Conservation (phyloP, 352 stramenopile genomes). For the Pythium biforme region DNA sequence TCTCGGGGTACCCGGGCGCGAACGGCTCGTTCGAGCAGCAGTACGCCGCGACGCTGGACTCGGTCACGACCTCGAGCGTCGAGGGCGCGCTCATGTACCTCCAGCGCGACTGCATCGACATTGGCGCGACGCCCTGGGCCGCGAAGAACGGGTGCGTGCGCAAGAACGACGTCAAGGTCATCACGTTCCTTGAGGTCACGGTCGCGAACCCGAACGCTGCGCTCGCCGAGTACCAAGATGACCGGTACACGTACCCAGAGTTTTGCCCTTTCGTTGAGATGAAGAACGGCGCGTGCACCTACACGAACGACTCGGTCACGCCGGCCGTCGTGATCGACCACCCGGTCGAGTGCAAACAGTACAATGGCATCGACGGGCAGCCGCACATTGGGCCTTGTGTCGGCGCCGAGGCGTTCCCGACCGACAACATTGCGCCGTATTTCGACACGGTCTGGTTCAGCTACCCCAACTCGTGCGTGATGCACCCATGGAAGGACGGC, state of each 20-base stretch:
- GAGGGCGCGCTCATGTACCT: constrained; percentile 72
- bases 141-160: constrained; percentile 32
- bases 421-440: constrained; percentile 60
- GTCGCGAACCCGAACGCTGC: constrained; percentile 56
- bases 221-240: constrained; percentile 59
- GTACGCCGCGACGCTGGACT: constrained; percentile 55
- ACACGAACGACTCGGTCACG: constrained; percentile 28
- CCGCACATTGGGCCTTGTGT: constrained; percentile 58
- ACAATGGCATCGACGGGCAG: constrained; percentile 55
- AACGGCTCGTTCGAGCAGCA: constrained; percentile 42
- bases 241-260: constrained; percentile 62
- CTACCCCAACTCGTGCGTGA: constrained; percentile 64
- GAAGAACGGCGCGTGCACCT: constrained; percentile 49
- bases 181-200: constrained; percentile 64
- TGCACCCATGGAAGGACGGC: constrained; percentile 40
- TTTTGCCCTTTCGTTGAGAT: constrained; percentile 75
- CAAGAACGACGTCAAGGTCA: constrained; percentile 57
- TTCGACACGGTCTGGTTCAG: constrained; percentile 73
- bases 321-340: constrained; percentile 20
- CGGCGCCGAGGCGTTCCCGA: constrained; percentile 49
- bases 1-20: constrained; percentile 37
- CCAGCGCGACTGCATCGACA: constrained; percentile 68
- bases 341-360: constrained; percentile 59
- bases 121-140: constrained; percentile 31
- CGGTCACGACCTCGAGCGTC: constrained; percentile 66